Evolutionary conservation across 2,329 filamentous ascomycete genomes (phyloP).

Genomic region (Mycosphaerella sp.): DNA sequence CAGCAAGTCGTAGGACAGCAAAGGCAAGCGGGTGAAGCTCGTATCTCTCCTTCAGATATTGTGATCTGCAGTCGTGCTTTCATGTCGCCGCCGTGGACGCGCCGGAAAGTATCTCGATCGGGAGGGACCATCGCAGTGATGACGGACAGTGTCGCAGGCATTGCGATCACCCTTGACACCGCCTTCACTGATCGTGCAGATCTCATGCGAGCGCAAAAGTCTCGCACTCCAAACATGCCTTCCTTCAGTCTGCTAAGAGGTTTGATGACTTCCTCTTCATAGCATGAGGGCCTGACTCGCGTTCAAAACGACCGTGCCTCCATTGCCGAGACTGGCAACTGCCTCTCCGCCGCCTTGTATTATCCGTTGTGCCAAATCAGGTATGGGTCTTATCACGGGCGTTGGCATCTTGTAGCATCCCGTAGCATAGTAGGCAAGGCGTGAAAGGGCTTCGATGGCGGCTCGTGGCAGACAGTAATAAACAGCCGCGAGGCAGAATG

Average conservation of each 20-base stretch:
- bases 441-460: slow-evolving; percentile 11
- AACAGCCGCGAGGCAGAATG: slow-evolving; percentile 18
- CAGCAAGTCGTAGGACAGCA: too few relatives aligned
- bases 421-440: slow-evolving; percentile 22
- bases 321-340: slow-evolving; percentile 12
- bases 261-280: background rate
- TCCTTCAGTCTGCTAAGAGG: background rate
- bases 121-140: too few relatives aligned
- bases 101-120: too few relatives aligned
- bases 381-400: slow-evolving; percentile 1
- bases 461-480: slow-evolving; percentile 23
- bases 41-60: too few relatives aligned
- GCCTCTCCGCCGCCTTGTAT: slow-evolving; percentile 14
- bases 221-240: background rate
- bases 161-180: too few relatives aligned
- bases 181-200: too few relatives aligned
- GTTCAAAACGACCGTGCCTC: slow-evolving; percentile 9
- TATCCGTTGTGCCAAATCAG: slow-evolving; percentile 12
- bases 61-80: too few relatives aligned
- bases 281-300: slow-evolving; percentile 5
- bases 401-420: slow-evolving; percentile 11
- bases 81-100: too few relatives aligned
- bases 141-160: too few relatives aligned
- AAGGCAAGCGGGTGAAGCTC: too few relatives aligned
- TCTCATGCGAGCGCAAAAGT: background rate